Base-by-base conservation (phyloP, 805 yeast genomes). In the Debaryomyces tyrocola region DNA sequence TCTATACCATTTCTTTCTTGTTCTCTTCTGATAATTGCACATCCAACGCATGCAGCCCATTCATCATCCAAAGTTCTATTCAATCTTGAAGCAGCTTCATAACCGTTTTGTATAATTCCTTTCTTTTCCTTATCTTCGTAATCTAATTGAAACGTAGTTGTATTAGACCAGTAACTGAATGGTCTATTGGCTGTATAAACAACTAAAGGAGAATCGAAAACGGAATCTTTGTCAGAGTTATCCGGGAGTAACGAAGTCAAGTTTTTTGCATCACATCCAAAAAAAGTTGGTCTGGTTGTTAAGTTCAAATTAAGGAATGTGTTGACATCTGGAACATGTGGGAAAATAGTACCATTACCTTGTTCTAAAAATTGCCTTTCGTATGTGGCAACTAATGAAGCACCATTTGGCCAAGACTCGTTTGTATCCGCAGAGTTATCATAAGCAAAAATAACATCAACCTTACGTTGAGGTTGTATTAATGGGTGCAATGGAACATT, bases 21-120 rank as follows among this genome's bases (percentile, higher is more conserved):
- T 36, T 85, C 80, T 63, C 96, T 81, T 69, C 88, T 84, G 48
- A 88, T 74, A 39, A 89, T 78, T 8, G 95, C 96, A 74, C 96
- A 89, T 2, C 87, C 87, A 41, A 89, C 76, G 71, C 96, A 89
- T 6, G 82, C 77, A 36, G 79, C 69, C 84, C 87, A 89, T 35
- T 85, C 82, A 4, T 69, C 60, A 53, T 87, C 95, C 20, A 83
- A 59, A 11, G 95, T 84, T 33, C 81, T 66, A 61, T 87, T 88
- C 47, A 75, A 73, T 58, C 85, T 78, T 1, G 91, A 74, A 10
- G 84, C 78, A 11, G 79, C 75, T 55, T 86, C 88, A 60, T 81
- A 86, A 8, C 96, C 96, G 62, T 90, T 90, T 54, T 73, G 64
- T 46, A 89, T 78, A 74, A 89, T 77, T 0, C 76, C 70, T 37